Percentiles rank a stretch among this genome's conserved stretches.
phyloP scores from a whole-genome alignment of 2,329 filamentous ascomycete species.

The Meredithiella fracta region DNA sequence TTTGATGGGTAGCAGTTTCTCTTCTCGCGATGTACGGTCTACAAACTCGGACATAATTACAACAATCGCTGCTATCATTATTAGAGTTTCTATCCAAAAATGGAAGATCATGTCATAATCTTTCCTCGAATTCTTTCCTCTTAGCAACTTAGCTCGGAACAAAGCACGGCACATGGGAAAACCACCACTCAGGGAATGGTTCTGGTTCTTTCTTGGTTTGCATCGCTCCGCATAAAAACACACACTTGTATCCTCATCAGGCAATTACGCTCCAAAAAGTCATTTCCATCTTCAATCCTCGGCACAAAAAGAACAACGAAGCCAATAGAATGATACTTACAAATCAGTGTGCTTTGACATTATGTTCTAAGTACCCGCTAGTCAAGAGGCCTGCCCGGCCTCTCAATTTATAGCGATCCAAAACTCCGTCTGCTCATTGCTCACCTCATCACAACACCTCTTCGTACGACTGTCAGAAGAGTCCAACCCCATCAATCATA shows the following conservation, averaged over 20 bases:
- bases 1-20: background rate
- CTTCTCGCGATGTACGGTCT: background rate
- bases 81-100: background rate
- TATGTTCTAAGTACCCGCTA: too few relatives aligned
- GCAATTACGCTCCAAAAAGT: too few relatives aligned
- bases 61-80: background rate
- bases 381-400: background rate
- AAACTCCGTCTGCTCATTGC: background rate
- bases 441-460: background rate
- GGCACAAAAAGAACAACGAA: background rate
- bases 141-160: background rate
- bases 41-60: background rate
- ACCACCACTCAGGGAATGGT: too few relatives aligned
- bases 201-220: too few relatives aligned
- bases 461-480: conserved; percentile 1
- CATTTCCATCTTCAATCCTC: background rate
- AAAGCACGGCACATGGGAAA: too few relatives aligned
- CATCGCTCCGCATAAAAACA: too few relatives aligned
- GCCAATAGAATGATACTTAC: too few relatives aligned
- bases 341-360: too few relatives aligned
- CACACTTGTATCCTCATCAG: too few relatives aligned
- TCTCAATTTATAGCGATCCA: background rate
- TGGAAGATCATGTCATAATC: background rate
- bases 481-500: background rate
- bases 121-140: background rate